phyloP scores from a whole-genome alignment of 352 stramenopile genomes.

The Phytophthora podocarpi region DNA sequence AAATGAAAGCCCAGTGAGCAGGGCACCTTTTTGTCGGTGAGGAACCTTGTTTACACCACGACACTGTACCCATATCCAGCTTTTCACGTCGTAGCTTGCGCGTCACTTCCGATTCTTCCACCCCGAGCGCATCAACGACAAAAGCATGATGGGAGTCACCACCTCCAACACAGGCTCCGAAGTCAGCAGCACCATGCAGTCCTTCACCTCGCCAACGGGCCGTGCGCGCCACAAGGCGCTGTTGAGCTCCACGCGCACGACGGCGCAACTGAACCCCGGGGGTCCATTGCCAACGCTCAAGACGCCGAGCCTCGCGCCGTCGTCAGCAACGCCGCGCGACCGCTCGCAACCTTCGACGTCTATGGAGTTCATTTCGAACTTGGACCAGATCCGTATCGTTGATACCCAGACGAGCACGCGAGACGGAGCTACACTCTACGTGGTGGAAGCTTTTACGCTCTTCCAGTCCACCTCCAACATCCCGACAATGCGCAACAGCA shows the following conservation, averaged over 20 bases:
- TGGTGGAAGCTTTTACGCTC: slow-evolving; percentile 40
- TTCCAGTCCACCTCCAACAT: slow-evolving; percentile 28
- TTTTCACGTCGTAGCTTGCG: not conserved
- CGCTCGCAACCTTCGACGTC: slow-evolving; percentile 18
- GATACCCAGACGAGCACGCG: slow-evolving; percentile 26
- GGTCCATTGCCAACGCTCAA: slow-evolving; percentile 14
- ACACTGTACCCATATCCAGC: too few relatives aligned
- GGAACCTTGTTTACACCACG: too few relatives aligned
- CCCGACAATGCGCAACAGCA: slow-evolving; percentile 26
- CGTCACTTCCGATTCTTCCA: slow-evolving; percentile 16
- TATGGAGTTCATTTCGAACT: slow-evolving; percentile 40
- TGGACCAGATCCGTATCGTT: slow-evolving; percentile 45
- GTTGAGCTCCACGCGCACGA: slow-evolving; percentile 1
- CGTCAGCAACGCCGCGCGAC: slow-evolving; percentile 12
- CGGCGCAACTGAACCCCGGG: not conserved
- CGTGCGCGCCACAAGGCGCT: slow-evolving; percentile 12
- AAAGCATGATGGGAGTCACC: not conserved
- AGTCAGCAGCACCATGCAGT: not conserved
- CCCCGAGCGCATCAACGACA: not conserved
- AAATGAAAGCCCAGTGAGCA: too few relatives aligned
- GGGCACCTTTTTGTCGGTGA: too few relatives aligned
- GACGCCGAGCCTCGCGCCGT: slow-evolving; percentile 15
- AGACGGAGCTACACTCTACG: slow-evolving; percentile 40
- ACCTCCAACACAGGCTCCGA: not conserved
- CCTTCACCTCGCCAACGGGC: not conserved